phyloP scores from a whole-genome alignment of 768 basidiomycete genomes.

The Boletus insuetus region DNA sequence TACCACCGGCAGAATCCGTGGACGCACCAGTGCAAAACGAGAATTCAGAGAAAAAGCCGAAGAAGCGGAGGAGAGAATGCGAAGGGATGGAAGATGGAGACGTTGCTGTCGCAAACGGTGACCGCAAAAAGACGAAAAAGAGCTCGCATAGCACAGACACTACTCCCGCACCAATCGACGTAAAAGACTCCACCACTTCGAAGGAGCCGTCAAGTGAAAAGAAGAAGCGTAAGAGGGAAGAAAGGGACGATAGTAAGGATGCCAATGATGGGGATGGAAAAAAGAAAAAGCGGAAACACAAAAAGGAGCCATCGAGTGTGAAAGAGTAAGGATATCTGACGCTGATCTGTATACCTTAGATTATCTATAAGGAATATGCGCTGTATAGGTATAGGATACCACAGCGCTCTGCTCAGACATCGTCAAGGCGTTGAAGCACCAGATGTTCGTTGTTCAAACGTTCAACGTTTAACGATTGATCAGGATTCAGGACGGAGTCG shows the following conservation, averaged over 20 bases:
- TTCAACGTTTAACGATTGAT: too few relatives aligned
- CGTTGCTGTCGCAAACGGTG: slow-evolving; percentile 2
- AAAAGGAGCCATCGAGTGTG: neutral
- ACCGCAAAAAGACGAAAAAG: slow-evolving; percentile 28
- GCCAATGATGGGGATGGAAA: slow-evolving; percentile 20
- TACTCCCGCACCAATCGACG: slow-evolving; percentile 4
- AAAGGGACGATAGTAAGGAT: slow-evolving; percentile 7
- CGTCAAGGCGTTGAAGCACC: neutral
- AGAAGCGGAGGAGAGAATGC: slow-evolving; percentile 34
- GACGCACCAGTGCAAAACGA: slow-evolving; percentile 2
- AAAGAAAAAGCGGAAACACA: slow-evolving; percentile 32
- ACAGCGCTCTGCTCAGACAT: too few relatives aligned
- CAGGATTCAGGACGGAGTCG: too few relatives aligned
- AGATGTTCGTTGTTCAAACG: too few relatives aligned
- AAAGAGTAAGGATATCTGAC: slow-evolving; percentile 1
- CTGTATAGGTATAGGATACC: neutral
- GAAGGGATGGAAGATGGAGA: slow-evolving; percentile 10
- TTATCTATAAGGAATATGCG: neutral
- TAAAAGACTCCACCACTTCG: slow-evolving; percentile 8
- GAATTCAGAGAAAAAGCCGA: slow-evolving; percentile 22
- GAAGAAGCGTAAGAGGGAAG: slow-evolving; percentile 28
- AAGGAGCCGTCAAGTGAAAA: slow-evolving; percentile 10
- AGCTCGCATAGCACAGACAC: slow-evolving; percentile 6
- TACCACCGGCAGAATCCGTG: slow-evolving; percentile 10
- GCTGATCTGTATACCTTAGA: neutral